Percentiles rank a stretch among this genome's conserved stretches.
Conservation (phyloP, 1,284 basidiomycete species). For the Cryptococcus sp. region DNA sequence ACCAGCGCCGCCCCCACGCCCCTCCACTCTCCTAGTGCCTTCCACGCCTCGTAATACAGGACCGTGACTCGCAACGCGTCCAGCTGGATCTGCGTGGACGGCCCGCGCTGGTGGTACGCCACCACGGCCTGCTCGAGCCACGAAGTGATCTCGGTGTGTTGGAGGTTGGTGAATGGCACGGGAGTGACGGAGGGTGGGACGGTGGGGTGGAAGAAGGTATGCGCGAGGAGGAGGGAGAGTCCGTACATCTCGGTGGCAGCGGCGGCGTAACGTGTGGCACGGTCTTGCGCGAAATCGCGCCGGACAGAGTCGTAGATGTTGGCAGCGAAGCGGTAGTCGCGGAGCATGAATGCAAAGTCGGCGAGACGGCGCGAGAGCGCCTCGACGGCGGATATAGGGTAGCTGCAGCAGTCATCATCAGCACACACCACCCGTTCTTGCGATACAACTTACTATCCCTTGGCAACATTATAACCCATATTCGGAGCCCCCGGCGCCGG, state of each 20-base stretch:
- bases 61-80: constrained; percentile 49
- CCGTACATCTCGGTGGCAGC: constrained; percentile 52
- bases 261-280: constrained; percentile 48
- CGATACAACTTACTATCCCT: constrained; percentile 42
- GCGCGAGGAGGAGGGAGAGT: constrained; percentile 41
- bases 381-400: constrained; percentile 51
- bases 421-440: constrained; percentile 3
- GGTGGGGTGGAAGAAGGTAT: constrained; percentile 41
- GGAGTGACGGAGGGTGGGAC: constrained; percentile 26
- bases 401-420: constrained; percentile 47
- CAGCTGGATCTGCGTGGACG: constrained; percentile 40
- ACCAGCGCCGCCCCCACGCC: constrained; percentile 43
- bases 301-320: constrained; percentile 80
- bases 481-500: constrained; percentile 33
- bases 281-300: constrained; percentile 59
- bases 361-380: constrained; percentile 65
- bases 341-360: constrained; percentile 89
- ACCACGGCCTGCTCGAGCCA: constrained; percentile 49
- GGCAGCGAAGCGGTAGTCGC: constrained; percentile 82
- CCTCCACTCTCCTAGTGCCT: constrained; percentile 44
- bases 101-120: constrained; percentile 31
- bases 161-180: constrained; percentile 38
- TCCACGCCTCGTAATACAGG: constrained; percentile 51
- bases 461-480: constrained; percentile 41
- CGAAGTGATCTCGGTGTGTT: constrained; percentile 45